Conservation (phyloP, 208 protist genomes). For the Trypanosoma congolense region DNA sequence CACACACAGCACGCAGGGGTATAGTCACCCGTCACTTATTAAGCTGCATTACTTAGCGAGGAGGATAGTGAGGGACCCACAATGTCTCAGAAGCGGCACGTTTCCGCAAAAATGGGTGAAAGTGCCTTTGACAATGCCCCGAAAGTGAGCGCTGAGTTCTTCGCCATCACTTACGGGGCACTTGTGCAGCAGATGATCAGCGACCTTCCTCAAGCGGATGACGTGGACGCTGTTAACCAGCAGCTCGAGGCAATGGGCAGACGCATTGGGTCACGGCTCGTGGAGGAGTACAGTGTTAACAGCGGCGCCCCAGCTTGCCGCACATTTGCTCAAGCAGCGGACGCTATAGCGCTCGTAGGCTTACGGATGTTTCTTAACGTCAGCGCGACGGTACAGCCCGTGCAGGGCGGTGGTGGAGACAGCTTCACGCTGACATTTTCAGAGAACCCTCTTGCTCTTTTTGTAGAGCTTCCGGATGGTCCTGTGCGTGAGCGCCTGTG, state of each 20-base stretch:
- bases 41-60: background rate
- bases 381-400: constrained; percentile 75
- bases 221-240: constrained; percentile 92
- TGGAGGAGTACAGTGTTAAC: constrained; percentile 96
- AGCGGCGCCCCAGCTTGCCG: constrained; percentile 74
- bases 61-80: background rate
- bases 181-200: constrained; percentile 95
- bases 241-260: constrained; percentile 96
- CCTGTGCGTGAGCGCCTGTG: constrained; percentile 75
- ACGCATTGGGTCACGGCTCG: constrained; percentile 94
- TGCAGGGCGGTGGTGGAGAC: constrained; percentile 60
- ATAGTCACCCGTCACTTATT: too few relatives aligned
- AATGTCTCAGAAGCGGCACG: constrained; percentile 3
- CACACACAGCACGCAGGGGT: too few relatives aligned
- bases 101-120: constrained; percentile 51
- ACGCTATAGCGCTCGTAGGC: constrained; percentile 91
- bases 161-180: constrained; percentile 96
- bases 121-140: constrained; percentile 58
- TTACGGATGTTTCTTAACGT: constrained; percentile 97
- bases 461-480: constrained; percentile 96
- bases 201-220: constrained; percentile 87
- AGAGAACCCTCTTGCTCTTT: constrained; percentile 95
- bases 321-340: constrained; percentile 92
- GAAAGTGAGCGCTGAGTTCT: constrained; percentile 94
- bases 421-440: constrained; percentile 91